Percentiles rank a stretch among this genome's conserved stretches.
Conservation (phyloP, 2,329 filamentous ascomycete genomes). For the Neonectria neomacrospora region DNA sequence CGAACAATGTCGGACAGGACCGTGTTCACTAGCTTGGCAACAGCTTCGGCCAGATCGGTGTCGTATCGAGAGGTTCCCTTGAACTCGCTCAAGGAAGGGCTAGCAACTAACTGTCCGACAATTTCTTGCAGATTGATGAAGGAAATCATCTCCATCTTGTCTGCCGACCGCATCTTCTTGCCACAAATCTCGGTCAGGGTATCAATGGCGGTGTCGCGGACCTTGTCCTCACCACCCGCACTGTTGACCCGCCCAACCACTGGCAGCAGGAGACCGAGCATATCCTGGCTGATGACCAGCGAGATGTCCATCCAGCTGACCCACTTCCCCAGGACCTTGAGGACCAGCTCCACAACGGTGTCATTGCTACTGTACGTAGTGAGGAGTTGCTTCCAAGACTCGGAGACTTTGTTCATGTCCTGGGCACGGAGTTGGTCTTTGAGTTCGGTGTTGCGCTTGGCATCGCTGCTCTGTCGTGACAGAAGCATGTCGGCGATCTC, state of each 20-base stretch:
- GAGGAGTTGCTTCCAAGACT: slow-evolving; percentile 92
- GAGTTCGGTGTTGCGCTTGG: slow-evolving; percentile 86
- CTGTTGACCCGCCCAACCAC: slow-evolving; percentile 81
- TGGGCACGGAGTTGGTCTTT: slow-evolving; percentile 90
- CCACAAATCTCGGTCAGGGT: slow-evolving; percentile 95
- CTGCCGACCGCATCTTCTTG: slow-evolving; percentile 95
- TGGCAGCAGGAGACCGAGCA: slow-evolving; percentile 86
- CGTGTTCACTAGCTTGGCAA: slow-evolving; percentile 95
- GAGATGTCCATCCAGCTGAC: slow-evolving; percentile 99
- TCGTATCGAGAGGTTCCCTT: slow-evolving; percentile 89
- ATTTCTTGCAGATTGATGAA: slow-evolving; percentile 91
- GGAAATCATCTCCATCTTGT: slow-evolving; percentile 93
- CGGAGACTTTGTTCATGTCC: slow-evolving; percentile 88
- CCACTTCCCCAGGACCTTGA: slow-evolving; percentile 95
- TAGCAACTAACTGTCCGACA: slow-evolving; percentile 85
- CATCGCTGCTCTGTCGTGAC: slow-evolving; percentile 79
- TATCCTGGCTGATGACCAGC: slow-evolving; percentile 88
- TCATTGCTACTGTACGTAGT: slow-evolving; percentile 79
- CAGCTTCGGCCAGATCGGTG: slow-evolving; percentile 92
- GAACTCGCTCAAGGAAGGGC: slow-evolving; percentile 81
- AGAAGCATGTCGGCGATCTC: slow-evolving; percentile 96
- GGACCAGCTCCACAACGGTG: slow-evolving; percentile 82
- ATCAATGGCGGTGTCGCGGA: slow-evolving; percentile 91
- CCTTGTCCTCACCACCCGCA: slow-evolving; percentile 75
- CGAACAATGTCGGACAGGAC: slow-evolving; percentile 88